Percentiles rank a stretch among this genome's conserved stretches.
phyloP scores from a whole-genome alignment of 2,329 filamentous ascomycete species.

The Nothophoma quercina region DNA sequence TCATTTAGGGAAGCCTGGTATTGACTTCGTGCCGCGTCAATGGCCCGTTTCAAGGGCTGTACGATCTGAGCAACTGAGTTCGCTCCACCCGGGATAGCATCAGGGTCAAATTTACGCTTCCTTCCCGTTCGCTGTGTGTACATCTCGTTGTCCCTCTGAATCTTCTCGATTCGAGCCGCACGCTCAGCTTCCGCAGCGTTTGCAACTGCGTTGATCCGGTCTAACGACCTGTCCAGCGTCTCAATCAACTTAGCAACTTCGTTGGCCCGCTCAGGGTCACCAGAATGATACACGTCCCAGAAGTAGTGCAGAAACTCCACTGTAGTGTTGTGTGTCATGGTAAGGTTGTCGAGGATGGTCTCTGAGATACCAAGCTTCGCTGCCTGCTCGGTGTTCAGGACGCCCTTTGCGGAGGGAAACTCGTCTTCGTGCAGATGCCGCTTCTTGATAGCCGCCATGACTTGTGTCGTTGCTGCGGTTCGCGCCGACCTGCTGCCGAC shows the following conservation, averaged over 20 bases:
- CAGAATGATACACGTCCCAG: constrained; percentile 90
- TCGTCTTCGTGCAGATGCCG: constrained; percentile 65
- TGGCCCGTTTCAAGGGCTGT: constrained; percentile 73
- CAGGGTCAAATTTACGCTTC: constrained; percentile 73
- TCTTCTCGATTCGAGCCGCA: constrained; percentile 68
- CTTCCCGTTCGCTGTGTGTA: constrained; percentile 76
- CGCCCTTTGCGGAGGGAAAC: constrained; percentile 32
- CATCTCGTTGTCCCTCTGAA: constrained; percentile 74
- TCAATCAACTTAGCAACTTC: constrained; percentile 85
- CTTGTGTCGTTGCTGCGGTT: constrained; percentile 68
- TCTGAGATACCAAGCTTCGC: constrained; percentile 47
- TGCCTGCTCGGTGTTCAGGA: constrained; percentile 39
- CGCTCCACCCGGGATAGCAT: constrained; percentile 75
- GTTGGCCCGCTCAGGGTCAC: constrained; percentile 78
- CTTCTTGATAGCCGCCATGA: constrained; percentile 70
- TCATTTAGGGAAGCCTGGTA: constrained; percentile 74
- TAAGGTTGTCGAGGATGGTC: constrained; percentile 67
- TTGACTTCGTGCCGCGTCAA: constrained; percentile 73
- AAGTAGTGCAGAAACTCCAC: constrained; percentile 98
- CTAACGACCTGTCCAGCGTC: constrained; percentile 77
- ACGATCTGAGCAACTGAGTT: constrained; percentile 79
- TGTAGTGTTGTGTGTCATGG: constrained; percentile 86
- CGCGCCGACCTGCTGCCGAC: constrained; percentile 76
- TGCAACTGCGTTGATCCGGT: constrained; percentile 81
- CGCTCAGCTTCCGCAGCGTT: constrained; percentile 80